Evolutionary conservation across 225 moss, liverwort and hornwort species (phyloP).

Genomic region (Polytrichum commune): DNA sequence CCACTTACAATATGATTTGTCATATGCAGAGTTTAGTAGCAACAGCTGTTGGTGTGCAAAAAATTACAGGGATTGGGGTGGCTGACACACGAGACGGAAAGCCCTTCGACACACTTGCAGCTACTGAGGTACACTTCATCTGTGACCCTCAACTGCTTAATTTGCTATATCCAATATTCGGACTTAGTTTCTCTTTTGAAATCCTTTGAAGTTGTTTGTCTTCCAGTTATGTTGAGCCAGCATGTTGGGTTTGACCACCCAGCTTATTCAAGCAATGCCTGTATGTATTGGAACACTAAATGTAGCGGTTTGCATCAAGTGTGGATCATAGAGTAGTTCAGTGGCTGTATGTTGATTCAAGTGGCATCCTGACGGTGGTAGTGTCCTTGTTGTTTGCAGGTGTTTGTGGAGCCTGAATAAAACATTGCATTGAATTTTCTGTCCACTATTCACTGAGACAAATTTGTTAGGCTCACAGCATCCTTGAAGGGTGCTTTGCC

Average conservation of each 20-base stretch:
- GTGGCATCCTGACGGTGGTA: neutral
- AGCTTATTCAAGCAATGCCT: neutral
- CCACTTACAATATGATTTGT: conserved; percentile 3
- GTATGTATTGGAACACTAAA: conserved; percentile 2
- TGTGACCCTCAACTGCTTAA: neutral
- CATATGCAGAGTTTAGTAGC: conserved; percentile 86
- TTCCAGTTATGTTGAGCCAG: neutral
- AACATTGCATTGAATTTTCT: conserved; percentile 2
- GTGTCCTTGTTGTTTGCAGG: conserved; percentile 23
- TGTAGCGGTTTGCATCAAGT: neutral
- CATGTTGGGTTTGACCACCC: neutral
- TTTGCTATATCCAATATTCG: neutral
- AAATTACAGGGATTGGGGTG: conserved; percentile 77
- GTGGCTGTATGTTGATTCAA: neutral
- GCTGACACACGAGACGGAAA: conserved; percentile 84
- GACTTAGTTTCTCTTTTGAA: neutral
- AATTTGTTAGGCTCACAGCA: neutral
- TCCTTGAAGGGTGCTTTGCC: neutral
- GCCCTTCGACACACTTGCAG: conserved; percentile 70
- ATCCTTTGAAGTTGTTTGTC: neutral
- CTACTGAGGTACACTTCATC: conserved; percentile 67
- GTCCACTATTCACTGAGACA: neutral
- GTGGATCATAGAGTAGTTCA: neutral
- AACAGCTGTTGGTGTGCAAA: conserved; percentile 84
- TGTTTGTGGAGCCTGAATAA: conserved; percentile 76